Evolutionary conservation across 352 stramenopile genomes (phyloP).

Genomic region (Halophytophthora polymorphica): DNA sequence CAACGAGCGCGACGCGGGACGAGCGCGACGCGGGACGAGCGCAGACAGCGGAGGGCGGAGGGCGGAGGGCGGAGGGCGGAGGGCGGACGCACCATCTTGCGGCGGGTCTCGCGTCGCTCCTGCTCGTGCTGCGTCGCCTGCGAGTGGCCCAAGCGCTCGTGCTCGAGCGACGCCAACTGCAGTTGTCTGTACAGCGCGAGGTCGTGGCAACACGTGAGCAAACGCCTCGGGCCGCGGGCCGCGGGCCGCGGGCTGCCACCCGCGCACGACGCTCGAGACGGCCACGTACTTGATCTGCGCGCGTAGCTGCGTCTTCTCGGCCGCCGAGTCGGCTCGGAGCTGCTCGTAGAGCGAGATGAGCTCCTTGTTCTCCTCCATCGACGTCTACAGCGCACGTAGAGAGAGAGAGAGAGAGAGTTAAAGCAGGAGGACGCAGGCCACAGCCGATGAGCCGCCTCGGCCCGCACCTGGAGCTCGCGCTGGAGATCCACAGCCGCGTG

Average conservation of each 20-base stretch:
- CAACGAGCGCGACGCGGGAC: background rate
- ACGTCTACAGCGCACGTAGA: slow-evolving; percentile 27
- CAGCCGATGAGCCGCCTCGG: too few species aligned
- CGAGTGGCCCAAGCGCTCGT: slow-evolving; percentile 9
- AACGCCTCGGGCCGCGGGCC: too few species aligned
- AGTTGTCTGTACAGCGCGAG: slow-evolving; percentile 13
- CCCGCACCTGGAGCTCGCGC: slow-evolving; percentile 37
- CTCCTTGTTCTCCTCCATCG: slow-evolving; percentile 72
- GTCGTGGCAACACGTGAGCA: background rate
- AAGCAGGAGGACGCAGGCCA: background rate
- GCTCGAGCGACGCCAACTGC: slow-evolving; percentile 16
- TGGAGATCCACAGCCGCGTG: slow-evolving; percentile 40
- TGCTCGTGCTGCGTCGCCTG: slow-evolving; percentile 15
- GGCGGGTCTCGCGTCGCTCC: slow-evolving; percentile 33
- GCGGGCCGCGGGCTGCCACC: too few species aligned
- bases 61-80: too few species aligned
- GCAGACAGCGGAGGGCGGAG: too few species aligned
- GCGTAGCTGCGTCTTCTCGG: slow-evolving; percentile 44
- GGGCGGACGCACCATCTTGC: slow-evolving; percentile 38
- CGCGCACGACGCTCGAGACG: too few species aligned
- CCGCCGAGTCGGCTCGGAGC: slow-evolving; percentile 47
- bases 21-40: too few species aligned
- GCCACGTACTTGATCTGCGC: slow-evolving; percentile 52
- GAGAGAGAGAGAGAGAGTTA: background rate
- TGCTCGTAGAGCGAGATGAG: slow-evolving; percentile 72